Conservation (phyloP, 2,329 filamentous ascomycete species). For the Pleurostoma richardsiae region DNA sequence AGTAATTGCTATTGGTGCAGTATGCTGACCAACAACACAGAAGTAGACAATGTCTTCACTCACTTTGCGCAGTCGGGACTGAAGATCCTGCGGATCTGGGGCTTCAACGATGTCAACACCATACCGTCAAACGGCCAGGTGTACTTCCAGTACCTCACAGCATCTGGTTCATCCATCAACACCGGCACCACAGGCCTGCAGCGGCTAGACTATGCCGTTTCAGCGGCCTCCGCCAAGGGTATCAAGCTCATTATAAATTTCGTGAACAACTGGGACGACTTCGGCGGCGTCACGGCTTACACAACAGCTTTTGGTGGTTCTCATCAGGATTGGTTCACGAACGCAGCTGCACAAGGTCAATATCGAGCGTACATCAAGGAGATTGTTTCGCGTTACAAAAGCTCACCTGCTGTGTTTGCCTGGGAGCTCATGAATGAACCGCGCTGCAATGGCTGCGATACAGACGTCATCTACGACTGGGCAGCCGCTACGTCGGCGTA, state of each 20-base stretch:
- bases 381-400: conserved; percentile 39
- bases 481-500: conserved; percentile 50
- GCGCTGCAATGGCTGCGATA: conserved; percentile 54
- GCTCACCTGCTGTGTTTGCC: conserved; percentile 40
- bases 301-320: conserved; percentile 46
- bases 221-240: conserved; percentile 50
- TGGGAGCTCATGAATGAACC: conserved; percentile 53
- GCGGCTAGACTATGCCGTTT: conserved; percentile 60
- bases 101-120: conserved; percentile 54
- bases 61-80: conserved; percentile 44
- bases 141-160: conserved; percentile 50
- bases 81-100: conserved; percentile 57
- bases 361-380: conserved; percentile 43
- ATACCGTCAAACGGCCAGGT: conserved; percentile 27
- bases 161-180: conserved; percentile 53
- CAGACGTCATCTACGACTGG: conserved; percentile 55
- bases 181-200: conserved; percentile 57
- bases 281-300: conserved; percentile 59
- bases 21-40: conserved; percentile 20
- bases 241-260: conserved; percentile 62
- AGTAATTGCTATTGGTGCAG: conserved; percentile 53
- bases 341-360: conserved; percentile 38
- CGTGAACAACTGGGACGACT: conserved; percentile 67
- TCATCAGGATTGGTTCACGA: conserved; percentile 49
- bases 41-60: conserved; percentile 25